Conservation (phyloP, 1,284 basidiomycete genomes). For the Cryptococcus sp. region DNA sequence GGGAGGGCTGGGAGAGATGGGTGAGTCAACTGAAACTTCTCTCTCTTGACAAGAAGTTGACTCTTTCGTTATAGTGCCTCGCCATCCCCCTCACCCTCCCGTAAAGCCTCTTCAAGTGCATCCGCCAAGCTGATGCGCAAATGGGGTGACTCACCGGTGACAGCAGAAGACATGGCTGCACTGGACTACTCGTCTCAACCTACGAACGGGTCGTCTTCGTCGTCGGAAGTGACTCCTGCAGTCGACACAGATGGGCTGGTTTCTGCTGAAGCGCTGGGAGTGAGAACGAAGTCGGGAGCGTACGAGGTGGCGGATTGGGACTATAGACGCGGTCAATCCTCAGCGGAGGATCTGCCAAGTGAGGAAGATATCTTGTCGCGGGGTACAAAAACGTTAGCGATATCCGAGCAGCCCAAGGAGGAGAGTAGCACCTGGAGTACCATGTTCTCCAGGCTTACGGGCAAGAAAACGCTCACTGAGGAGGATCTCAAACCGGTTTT, state of each 20-base stretch:
- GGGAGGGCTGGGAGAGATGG: conserved; percentile 58
- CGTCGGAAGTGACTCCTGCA: conserved; percentile 2
- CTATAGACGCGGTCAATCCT: conserved; percentile 53
- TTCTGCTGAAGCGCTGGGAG: conserved; percentile 57
- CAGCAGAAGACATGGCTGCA: conserved; percentile 80
- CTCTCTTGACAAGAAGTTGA: neutral
- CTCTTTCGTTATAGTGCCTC: conserved; percentile 25
- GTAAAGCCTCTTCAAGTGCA: conserved; percentile 46
- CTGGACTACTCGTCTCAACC: conserved; percentile 67
- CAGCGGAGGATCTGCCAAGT: conserved; percentile 54
- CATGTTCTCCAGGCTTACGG: conserved; percentile 81
- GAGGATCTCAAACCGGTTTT: conserved; percentile 85
- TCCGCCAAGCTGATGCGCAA: conserved; percentile 80
- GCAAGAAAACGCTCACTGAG: conserved; percentile 74
- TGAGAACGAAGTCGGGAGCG: conserved; percentile 73
- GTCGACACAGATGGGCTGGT: conserved; percentile 53
- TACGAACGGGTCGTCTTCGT: conserved; percentile 21
- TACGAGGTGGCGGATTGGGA: conserved; percentile 97
- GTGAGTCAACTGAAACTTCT: conserved; percentile 26
- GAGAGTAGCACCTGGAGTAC: conserved; percentile 52
- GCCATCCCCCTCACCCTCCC: conserved; percentile 32
- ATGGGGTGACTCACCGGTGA: conserved; percentile 81
- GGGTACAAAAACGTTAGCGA: conserved; percentile 38
- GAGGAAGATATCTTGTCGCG: conserved; percentile 50
- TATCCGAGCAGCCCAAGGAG: conserved; percentile 54